Base-by-base conservation (phyloP, 177 flowering plant genomes). In the Vitis hybrid region DNA sequence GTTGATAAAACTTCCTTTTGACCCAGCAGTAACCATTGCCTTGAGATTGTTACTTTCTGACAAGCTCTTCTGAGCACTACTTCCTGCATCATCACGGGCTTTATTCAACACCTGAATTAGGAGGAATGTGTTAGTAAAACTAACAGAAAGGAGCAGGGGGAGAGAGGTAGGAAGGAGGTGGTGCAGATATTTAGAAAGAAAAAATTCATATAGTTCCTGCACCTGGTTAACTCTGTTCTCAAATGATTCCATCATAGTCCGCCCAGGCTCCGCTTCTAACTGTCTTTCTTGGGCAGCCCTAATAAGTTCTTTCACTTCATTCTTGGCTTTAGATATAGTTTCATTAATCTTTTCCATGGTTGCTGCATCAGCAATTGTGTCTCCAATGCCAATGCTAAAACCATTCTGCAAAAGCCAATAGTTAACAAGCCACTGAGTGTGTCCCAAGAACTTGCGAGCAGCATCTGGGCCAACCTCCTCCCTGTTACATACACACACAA, bases 51-150 rank as follows among this genome's bases (percentile, higher is more conserved):
- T 95, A 76, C 95, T 95, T 76, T 95, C 99, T 9, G 97, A 84
- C 72, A 96, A 89, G 72, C 99, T 96, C 80, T 87, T 93, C 76
- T 96, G 92, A 9, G 99, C 99, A 89, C 98, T 93, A 75, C 91
- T 96, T 66, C 99, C 99, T 76, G 99, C 99, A 80, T 96, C 99
- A 86, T 96, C 99, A 86, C 99, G 97, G 75, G 99, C 99, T 81
- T 83, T 93, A 78, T 96, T 96, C 85, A 96, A 80, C 64, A 89
- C 93, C 99, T 95, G 74, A 39, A 73, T 67, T 45, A 8, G 21
- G 34, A 34, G 66, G 51, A 34, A 67, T 14, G 56, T 51, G 45
- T 39, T 39, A 39, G 45, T 10, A 4, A 11, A 72, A 18, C 14
- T 3, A 60, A 34, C 62, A 26, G 26, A 68, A 69, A 55, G 11